Evolutionary conservation across 495 filamentous ascomycete genomes (phyloP).

Genomic region (Staphylotrichum longicolle): DNA sequence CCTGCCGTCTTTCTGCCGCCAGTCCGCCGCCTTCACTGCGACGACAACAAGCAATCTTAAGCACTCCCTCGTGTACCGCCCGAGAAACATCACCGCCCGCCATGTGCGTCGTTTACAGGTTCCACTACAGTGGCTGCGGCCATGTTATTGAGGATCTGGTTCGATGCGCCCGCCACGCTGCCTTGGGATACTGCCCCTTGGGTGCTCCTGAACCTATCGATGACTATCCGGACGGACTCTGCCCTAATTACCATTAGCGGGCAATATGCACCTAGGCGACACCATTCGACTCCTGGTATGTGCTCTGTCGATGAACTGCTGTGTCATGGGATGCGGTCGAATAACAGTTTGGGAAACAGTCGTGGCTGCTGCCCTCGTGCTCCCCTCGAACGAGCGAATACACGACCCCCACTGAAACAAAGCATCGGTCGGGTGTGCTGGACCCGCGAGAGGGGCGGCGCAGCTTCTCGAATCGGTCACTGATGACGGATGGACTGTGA

Average conservation of each 20-base stretch:
- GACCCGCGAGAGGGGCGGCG: no score
- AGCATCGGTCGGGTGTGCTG: no score
- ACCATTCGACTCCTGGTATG: no score
- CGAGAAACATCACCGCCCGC: neutral
- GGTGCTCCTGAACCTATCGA: neutral
- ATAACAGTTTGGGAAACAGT: no score
- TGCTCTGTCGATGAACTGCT: no score
- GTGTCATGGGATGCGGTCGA: no score
- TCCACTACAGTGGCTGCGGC: conserved; percentile 1
- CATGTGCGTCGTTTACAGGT: conserved; percentile 8
- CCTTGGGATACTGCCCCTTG: neutral
- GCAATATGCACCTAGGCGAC: neutral
- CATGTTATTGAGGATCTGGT: neutral
- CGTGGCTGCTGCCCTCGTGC: no score
- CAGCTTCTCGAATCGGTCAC: no score
- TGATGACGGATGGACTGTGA: no score
- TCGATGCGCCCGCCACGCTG: neutral
- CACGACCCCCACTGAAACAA: no score
- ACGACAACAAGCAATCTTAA: neutral
- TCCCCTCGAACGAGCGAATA: no score
- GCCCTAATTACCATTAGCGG: neutral
- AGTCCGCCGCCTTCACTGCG: neutral
- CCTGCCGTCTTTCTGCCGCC: neutral
- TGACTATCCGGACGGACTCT: conserved; percentile 4
- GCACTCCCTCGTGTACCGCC: neutral